Conservation (phyloP, 306 rosid genomes). For the Lagenaria siceraria region DNA sequence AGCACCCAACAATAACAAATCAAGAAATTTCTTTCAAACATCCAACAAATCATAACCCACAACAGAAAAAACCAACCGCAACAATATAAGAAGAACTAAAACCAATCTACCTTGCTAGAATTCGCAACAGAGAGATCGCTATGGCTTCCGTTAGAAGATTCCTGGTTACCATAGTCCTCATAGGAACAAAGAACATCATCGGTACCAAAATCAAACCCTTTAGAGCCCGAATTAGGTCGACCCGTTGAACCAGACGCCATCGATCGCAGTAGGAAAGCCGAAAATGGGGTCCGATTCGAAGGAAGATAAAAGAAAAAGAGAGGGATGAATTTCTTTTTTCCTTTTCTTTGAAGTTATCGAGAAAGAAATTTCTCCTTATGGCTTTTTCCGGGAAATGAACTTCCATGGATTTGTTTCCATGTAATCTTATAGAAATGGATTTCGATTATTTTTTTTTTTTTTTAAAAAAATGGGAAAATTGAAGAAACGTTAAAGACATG, state of each 20-base stretch:
- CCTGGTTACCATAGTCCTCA: constrained; percentile 44
- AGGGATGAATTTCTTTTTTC: too few relatives aligned
- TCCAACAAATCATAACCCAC: not conserved
- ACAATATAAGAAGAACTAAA: not conserved
- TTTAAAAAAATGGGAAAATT: not conserved
- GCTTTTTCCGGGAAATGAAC: constrained; percentile 16
- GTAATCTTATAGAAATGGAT: not conserved
- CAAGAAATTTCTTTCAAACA: not conserved
- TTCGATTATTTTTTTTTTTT: not conserved
- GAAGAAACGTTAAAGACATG: not conserved
- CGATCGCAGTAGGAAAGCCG: constrained; percentile 8
- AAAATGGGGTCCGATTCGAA: not conserved
- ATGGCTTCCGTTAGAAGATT: constrained; percentile 40
- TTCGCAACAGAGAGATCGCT: constrained; percentile 32
- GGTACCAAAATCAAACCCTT: constrained; percentile 47
- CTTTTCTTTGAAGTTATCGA: not conserved
- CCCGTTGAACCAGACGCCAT: constrained; percentile 87
- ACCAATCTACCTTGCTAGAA: constrained; percentile 39
- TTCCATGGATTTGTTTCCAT: constrained; percentile 10
- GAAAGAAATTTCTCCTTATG: not conserved
- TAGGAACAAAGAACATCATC: constrained; percentile 62
- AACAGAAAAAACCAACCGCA: not conserved
- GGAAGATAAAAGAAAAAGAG: constrained; percentile 2
- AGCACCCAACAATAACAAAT: not conserved
- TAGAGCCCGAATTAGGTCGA: constrained; percentile 52